A percentile compares a stretch with the other conserved stretches of the same genome.
These are phyloP conservation scores for Candida tropicalis DNA, from an alignment of 1,139 yeast genomes.

Conservation along the genomic window DNA sequence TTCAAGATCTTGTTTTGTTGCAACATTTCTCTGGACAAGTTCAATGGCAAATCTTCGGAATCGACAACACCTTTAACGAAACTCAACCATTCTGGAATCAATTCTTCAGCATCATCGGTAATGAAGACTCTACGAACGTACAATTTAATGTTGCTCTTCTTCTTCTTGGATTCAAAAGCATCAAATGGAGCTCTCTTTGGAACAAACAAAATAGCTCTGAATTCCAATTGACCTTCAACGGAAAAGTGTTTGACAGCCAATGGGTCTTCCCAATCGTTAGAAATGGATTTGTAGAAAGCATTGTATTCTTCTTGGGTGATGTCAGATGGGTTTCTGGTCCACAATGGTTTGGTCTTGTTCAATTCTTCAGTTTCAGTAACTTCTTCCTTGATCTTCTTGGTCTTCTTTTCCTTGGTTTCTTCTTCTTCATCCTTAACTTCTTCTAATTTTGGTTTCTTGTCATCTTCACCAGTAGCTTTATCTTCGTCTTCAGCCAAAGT, in stretches of 20 bases:
- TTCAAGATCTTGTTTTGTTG: constrained; percentile 99
- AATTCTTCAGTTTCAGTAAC: constrained; percentile 94
- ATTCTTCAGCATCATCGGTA: constrained; percentile 99
- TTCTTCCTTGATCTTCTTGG: constrained; percentile 80
- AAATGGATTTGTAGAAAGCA: constrained; percentile 98
- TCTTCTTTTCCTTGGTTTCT: constrained; percentile 68
- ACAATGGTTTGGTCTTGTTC: constrained; percentile 98
- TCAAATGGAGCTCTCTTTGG: constrained; percentile 99
- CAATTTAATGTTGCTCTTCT: constrained; percentile 98
- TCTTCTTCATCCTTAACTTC: constrained; percentile 69
- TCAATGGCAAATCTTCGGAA: constrained; percentile 99
- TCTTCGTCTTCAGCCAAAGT: constrained; percentile 60
- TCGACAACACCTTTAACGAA: constrained; percentile 99
- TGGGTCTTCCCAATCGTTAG: constrained; percentile 99
- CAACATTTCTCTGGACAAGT: constrained; percentile 99
- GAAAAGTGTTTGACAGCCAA: constrained; percentile 99
- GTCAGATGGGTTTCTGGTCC: constrained; percentile 99
- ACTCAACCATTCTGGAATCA: constrained; percentile 98
- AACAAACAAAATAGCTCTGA: constrained; percentile 95
- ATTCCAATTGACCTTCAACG: constrained; percentile 99
- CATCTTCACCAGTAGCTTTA: constrained; percentile 49
- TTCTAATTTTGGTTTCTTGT: constrained; percentile 63
- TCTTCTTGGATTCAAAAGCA: constrained; percentile 95
- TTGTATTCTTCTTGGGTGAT: constrained; percentile 98
- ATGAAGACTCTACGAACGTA: constrained; percentile 99